Percentiles rank a stretch among this genome's conserved stretches.
These are phyloP conservation scores for Lumnitzera racemosa DNA, from an alignment of 345 rosid genomes.

Conservation along the genomic window DNA sequence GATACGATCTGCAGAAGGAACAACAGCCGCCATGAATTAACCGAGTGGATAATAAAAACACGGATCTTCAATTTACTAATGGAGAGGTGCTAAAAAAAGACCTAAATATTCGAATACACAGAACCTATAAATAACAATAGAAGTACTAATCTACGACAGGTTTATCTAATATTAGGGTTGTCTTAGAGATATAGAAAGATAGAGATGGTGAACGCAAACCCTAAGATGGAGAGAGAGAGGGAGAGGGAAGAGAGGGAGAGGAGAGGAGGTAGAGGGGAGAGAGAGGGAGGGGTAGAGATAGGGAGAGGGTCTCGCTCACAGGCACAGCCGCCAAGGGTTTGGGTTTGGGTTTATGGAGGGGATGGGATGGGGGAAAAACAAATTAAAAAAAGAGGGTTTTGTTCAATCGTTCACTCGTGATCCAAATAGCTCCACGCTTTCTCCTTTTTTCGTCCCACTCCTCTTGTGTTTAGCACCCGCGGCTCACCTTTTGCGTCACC, in stretches of 20 bases:
- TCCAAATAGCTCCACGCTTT: slow-evolving; percentile 6
- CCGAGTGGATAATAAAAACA: too few relatives aligned
- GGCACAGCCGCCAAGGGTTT: slow-evolving; percentile 25
- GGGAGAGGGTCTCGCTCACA: neutral
- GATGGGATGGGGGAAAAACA: neutral
- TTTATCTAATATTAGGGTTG: neutral
- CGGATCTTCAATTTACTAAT: too few relatives aligned
- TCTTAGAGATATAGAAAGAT: neutral
- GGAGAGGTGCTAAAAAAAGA: too few relatives aligned
- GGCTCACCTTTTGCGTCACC: neutral
- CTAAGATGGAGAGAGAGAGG: neutral
- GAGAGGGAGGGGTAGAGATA: neutral
- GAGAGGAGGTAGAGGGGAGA: neutral
- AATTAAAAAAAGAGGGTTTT: slow-evolving; percentile 38
- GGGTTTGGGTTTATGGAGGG: neutral
- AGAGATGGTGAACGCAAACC: neutral
- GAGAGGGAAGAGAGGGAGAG: neutral
- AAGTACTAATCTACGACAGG: too few relatives aligned
- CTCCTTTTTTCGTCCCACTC: neutral
- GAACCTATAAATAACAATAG: too few relatives aligned
- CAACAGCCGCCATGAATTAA: slow-evolving; percentile 26
- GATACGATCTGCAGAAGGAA: slow-evolving; percentile 35
- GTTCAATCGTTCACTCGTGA: slow-evolving; percentile 6
- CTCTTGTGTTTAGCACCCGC: neutral
- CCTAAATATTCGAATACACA: too few relatives aligned